Evolutionary conservation across 148 eudicot species (phyloP).

Genomic region (Persicaria maculosa): DNA sequence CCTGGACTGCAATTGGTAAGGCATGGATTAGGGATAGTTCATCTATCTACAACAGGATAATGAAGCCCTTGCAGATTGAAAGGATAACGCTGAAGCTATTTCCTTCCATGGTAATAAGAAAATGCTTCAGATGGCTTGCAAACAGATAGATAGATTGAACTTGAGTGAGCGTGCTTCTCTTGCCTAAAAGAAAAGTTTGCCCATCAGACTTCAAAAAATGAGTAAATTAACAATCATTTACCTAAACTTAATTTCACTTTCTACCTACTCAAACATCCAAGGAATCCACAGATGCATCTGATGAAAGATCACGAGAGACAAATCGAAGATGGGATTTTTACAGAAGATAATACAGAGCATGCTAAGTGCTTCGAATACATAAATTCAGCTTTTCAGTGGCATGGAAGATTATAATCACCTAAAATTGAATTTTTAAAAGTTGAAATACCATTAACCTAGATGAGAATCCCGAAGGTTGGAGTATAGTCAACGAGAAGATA

Average conservation of each 20-base stretch:
- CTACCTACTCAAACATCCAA: slow-evolving; percentile 81
- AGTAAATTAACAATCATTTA: slow-evolving; percentile 7
- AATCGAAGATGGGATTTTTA: slow-evolving; percentile 35
- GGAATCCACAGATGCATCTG: slow-evolving; percentile 55
- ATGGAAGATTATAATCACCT: no score
- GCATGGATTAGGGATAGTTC: background rate
- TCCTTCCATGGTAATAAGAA: slow-evolving; percentile 57
- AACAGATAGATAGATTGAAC: slow-evolving; percentile 47
- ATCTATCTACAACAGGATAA: background rate
- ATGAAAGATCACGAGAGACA: slow-evolving; percentile 33
- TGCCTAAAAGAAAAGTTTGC: slow-evolving; percentile 44
- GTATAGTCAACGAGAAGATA: no score
- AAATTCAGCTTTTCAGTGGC: slow-evolving; percentile 26
- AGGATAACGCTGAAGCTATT: background rate
- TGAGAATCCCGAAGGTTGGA: no score
- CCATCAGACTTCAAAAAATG: slow-evolving; percentile 13
- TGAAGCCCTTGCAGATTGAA: background rate
- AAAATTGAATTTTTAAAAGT: no score
- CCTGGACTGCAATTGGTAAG: background rate
- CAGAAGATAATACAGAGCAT: slow-evolving; percentile 59
- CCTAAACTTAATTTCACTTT: slow-evolving; percentile 5
- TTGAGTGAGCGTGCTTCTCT: slow-evolving; percentile 29
- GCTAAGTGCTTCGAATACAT: slow-evolving; percentile 56
- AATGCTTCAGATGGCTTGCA: slow-evolving; percentile 65
- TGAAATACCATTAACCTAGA: no score